Conservation (phyloP, 2,329 filamentous ascomycete genomes). For the Epichloe sylvatica region DNA sequence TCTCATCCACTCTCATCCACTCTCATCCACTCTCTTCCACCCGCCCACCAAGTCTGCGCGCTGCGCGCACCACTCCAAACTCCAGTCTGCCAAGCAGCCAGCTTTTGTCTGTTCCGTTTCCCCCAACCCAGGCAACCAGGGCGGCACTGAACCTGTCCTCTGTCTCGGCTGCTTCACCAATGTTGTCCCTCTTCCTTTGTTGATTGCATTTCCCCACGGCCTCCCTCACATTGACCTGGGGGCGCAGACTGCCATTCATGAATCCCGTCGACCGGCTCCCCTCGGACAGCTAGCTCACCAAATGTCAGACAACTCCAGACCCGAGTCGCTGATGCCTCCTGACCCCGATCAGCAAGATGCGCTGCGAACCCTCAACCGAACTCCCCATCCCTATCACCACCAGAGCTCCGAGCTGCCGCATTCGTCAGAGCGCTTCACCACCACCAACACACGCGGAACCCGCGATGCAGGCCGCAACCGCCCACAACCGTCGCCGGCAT, state of each 20-base stretch:
- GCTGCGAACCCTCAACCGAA: slow-evolving; percentile 41
- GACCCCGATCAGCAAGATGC: slow-evolving; percentile 23
- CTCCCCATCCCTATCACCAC: slow-evolving; percentile 55
- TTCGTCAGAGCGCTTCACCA: slow-evolving; percentile 27
- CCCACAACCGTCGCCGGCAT: slow-evolving; percentile 12
- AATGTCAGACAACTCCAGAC: slow-evolving; percentile 31
- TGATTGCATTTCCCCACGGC: neutral
- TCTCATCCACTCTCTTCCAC: too few species aligned
- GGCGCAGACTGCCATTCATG: slow-evolving; percentile 3
- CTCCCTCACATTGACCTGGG: neutral
- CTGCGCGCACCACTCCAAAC: neutral
- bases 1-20: too few species aligned
- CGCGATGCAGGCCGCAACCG: slow-evolving; percentile 7
- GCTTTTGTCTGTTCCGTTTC: neutral
- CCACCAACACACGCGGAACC: slow-evolving; percentile 8
- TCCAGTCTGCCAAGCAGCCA: neutral
- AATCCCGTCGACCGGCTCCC: slow-evolving; percentile 8
- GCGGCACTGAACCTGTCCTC: neutral
- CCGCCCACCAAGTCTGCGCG: too few species aligned
- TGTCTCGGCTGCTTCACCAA: neutral
- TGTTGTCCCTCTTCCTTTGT: neutral
- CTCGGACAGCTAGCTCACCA: neutral
- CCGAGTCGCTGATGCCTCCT: slow-evolving; percentile 19
- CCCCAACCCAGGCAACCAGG: neutral
- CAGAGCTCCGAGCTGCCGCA: slow-evolving; percentile 42